Conservation (phyloP, 768 basidiomycete species). For the Scleroderma bovista region DNA sequence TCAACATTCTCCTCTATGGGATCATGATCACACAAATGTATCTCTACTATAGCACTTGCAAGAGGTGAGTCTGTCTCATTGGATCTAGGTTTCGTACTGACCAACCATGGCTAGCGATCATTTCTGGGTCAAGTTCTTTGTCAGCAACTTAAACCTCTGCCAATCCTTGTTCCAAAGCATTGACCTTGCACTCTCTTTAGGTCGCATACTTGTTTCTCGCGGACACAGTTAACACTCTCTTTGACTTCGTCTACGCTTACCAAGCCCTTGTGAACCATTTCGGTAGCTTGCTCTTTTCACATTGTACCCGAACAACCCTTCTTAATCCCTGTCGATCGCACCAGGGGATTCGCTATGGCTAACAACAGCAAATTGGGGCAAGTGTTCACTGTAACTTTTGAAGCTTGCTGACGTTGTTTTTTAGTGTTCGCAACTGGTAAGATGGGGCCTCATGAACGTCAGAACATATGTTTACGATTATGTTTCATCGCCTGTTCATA, state of each 20-base stretch:
- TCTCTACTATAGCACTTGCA: conserved; percentile 39
- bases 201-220: conserved; percentile 37
- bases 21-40: conserved; percentile 47
- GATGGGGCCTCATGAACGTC: neutral
- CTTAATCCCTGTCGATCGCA: neutral
- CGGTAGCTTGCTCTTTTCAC: conserved; percentile 23
- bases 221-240: conserved; percentile 42
- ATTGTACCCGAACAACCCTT: too few relatives aligned
- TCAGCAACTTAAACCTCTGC: conserved; percentile 16
- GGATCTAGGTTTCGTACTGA: neutral
- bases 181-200: conserved; percentile 16
- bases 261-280: conserved; percentile 40
- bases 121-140: conserved; percentile 40
- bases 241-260: conserved; percentile 42
- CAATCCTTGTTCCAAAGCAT: neutral
- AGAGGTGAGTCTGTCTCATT: conserved; percentile 20
- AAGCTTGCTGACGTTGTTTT: neutral
- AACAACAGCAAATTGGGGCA: conserved; percentile 31
- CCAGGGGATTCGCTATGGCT: conserved; percentile 26
- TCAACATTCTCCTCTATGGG: conserved; percentile 45
- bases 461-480: neutral
- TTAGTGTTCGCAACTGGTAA: conserved; percentile 41
- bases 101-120: conserved; percentile 32
- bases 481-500: conserved; percentile 11
- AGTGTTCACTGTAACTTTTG: conserved; percentile 6